Percentiles rank a stretch among this genome's conserved stretches.
phyloP scores from a whole-genome alignment of 2,329 filamentous ascomycete species.

The Huntiella moniliformis region DNA sequence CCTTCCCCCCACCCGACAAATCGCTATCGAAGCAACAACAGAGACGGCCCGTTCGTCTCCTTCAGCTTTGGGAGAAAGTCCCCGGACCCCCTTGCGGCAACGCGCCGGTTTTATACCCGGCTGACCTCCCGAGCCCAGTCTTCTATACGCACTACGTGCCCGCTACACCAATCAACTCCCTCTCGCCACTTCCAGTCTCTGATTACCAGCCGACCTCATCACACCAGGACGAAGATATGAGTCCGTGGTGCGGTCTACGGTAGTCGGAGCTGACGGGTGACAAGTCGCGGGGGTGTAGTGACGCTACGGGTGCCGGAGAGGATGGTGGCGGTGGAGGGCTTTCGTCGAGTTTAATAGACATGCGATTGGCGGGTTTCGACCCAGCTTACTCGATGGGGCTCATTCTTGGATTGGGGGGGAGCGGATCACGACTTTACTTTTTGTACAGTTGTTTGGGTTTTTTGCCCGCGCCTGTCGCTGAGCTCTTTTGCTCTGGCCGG shows the following conservation, averaged over 20 bases:
- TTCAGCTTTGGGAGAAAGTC: conserved; percentile 99
- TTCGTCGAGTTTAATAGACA: conserved; percentile 95
- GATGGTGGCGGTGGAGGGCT: conserved; percentile 22
- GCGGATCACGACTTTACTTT: conserved; percentile 15
- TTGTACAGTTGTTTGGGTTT: background rate
- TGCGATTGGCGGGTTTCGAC: conserved; percentile 62
- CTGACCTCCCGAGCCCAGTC: conserved; percentile 23
- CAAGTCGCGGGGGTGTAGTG: background rate
- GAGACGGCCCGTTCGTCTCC: conserved; percentile 27
- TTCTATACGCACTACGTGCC: conserved; percentile 10
- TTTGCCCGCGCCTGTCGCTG: background rate
- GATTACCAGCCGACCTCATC: background rate
- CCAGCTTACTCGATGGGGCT: conserved; percentile 96
- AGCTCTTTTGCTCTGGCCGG: background rate
- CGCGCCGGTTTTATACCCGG: conserved; percentile 23
- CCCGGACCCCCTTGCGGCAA: conserved; percentile 48
- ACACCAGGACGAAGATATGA: conserved; percentile 65
- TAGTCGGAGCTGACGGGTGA: background rate
- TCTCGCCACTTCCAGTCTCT: too few relatives aligned
- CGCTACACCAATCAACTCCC: background rate
- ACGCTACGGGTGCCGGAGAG: conserved; percentile 6
- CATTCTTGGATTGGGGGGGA: conserved; percentile 98
- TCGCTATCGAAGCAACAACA: conserved; percentile 99
- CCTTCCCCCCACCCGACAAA: conserved; percentile 89
- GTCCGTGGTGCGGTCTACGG: conserved; percentile 33